Evolutionary conservation across 2,329 filamentous ascomycete species (phyloP).

Genomic region (Chrysoporthe austroafricana): DNA sequence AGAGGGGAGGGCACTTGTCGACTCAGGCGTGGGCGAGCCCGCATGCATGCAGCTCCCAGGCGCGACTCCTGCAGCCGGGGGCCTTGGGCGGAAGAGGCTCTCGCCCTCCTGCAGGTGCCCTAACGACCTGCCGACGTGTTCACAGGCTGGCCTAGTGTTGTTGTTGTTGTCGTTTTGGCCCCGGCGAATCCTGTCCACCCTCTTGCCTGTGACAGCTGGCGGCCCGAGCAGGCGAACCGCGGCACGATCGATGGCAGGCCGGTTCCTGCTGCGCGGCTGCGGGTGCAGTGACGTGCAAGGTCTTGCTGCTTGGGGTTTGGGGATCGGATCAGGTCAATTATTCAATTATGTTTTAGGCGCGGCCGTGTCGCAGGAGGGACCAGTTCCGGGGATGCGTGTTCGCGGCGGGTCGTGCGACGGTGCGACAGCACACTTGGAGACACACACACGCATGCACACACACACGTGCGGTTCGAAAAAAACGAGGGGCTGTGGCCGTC

Average conservation of each 20-base stretch:
- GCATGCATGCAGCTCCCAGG: constrained; percentile 15
- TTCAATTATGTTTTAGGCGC: constrained; percentile 13
- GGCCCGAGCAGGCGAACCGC: constrained; percentile 4
- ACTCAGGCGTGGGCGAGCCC: constrained; percentile 15
- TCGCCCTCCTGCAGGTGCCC: not conserved
- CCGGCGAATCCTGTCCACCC: constrained; percentile 4
- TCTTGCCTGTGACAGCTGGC: constrained; percentile 14
- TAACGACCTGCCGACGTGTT: constrained; percentile 10
- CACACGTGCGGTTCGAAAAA: not conserved
- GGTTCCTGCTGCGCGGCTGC: constrained; percentile 2
- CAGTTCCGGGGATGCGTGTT: not conserved
- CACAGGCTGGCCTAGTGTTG: not conserved
- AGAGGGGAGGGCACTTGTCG: constrained; percentile 16
- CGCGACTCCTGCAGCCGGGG: constrained; percentile 6
- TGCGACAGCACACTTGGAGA: not conserved
- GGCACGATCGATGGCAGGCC: not conserved
- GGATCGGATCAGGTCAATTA: constrained; percentile 7
- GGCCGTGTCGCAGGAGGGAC: constrained; percentile 8
- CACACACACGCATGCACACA: not conserved
- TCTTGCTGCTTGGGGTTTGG: not conserved
- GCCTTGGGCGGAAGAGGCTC: not conserved
- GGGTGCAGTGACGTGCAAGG: not conserved
- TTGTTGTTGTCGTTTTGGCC: constrained; percentile 11
- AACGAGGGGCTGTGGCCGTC: constrained; percentile 7
- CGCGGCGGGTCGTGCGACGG: not conserved